Evolutionary conservation across 106 monocot genomes (phyloP), one percentile per base, ranked within the genome.

Genomic region (Ottelia alismoides): DNA sequence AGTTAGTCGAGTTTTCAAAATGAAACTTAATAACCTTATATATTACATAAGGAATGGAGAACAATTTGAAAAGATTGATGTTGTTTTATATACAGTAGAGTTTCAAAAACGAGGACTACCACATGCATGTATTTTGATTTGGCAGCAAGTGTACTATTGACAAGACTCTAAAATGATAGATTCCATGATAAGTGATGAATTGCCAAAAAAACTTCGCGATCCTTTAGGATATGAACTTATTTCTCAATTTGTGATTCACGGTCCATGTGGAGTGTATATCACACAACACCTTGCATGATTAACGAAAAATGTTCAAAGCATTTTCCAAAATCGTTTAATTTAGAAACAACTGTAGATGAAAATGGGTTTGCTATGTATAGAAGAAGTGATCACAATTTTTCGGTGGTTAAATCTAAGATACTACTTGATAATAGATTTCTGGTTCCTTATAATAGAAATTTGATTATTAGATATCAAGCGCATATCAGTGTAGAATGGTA

Each of bases 21-120:
- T 72, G 0, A 74, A 74, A 28, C 12, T 68, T 7, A 3, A 62
- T 2, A 21, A 54, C 27, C 49, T 74, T 7, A 12, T 60, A 16
- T 14, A 24, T 9, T 61, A 68, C 27, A 47, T 74, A 3, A 52
- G 5, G 11, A 61, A 67, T 20, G 10, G 30, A 7, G n/a, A 59
- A 1, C 31, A 12, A 55, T 74, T 67, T 49, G 25, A 61, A 1
- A 0, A 20, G 11, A 14, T 44, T 1, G 49, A 24, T 2, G 56
- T 44, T 45, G 45, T 57, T 72, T 30, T 62, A 30, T 22, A 18
- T 22, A 40, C 45, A 0, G 44, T 71, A 0, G 63, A 71, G 24
- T 71, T 63, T 19, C 63, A 71, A 30, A 71, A 71, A 27, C 21
- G 55, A 10, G 66, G 61, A 0, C 27, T 74, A 4, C 47, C 67